Base-by-base conservation (phyloP, 176 grass and related monocot genomes). In the Poa pratensis region DNA sequence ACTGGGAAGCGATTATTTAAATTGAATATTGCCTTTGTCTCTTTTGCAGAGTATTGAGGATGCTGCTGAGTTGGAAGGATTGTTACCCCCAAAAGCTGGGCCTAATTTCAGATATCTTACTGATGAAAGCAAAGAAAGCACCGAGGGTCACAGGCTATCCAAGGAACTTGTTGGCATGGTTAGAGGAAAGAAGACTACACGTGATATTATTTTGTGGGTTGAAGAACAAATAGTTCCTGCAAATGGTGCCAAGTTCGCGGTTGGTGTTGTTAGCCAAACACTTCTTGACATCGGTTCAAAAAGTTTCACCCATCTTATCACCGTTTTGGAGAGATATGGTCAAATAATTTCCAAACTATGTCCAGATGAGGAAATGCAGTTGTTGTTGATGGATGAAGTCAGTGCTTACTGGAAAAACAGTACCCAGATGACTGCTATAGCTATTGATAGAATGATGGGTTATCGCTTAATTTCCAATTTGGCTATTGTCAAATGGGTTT, bases 261-360 rank as follows among this genome's bases (percentile, higher is more conserved):
- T 99, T 15, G 87, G 87, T 96, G 91, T 99, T 80, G 91, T 96
- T 85, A 90, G 80, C 67, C 91, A 96, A 83, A 96, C 93, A 7
- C 89, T 99, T 77, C 67, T 99, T 79, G 96, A 99, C 78, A 96
- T 96, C n/a, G 96, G 96, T 53, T 95, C 96, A 55, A 99, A 96
- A 89, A 99, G 96, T 87, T 99, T 99, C 76, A 99, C 96, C 51
- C 96, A 99, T 94, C 90, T 99, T 80, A 91, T 99, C 53, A 96
- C 96, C 34, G 88, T 99, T 59, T 81, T 99, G 51, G 96, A 99
- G 85, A 90, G 93, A 88, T 99, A 99, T 88, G 86, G 86, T 80
- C 91, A 96, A 83, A 84, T 94, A 72, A 94, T 98, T 52, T 91
- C 76, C 27, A 99, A 80, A 79, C 84, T 99, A 64, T 99, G 93